These are phyloP conservation scores for Candida maesae DNA, from an alignment of 805 yeast genomes.

Conservation along the genomic window DNA sequence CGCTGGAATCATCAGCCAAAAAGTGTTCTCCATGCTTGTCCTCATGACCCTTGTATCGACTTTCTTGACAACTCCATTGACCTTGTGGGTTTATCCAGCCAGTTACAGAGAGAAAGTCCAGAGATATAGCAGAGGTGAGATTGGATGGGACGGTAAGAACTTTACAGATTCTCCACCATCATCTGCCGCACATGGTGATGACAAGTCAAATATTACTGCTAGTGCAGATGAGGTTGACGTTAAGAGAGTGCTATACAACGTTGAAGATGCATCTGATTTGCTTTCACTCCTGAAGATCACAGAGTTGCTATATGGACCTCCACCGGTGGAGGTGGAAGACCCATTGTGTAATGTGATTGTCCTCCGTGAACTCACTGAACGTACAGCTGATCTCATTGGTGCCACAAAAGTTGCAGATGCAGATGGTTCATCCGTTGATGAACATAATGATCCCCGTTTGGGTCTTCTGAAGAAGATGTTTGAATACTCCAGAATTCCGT, in stretches of 20 bases:
- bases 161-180: slow-evolving; percentile 14
- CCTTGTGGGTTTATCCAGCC: slow-evolving; percentile 58
- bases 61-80: slow-evolving; percentile 74
- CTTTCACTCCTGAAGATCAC: slow-evolving; percentile 22
- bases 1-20: slow-evolving; percentile 61
- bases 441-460: slow-evolving; percentile 22
- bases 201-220: slow-evolving; percentile 13
- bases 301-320: slow-evolving; percentile 28
- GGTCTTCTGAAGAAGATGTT: slow-evolving; percentile 35
- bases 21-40: slow-evolving; percentile 74
- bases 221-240: slow-evolving; percentile 11
- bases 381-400: slow-evolving; percentile 67
- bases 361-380: slow-evolving; percentile 55
- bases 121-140: slow-evolving; percentile 25
- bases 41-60: slow-evolving; percentile 80
- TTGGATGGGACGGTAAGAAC: slow-evolving; percentile 30
- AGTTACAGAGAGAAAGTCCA: slow-evolving; percentile 51
- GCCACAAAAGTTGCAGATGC: slow-evolving; percentile 45
- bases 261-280: slow-evolving; percentile 23
- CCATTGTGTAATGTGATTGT: slow-evolving; percentile 47
- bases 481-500: slow-evolving; percentile 40
- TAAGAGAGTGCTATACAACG: slow-evolving; percentile 22
- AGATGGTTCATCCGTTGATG: slow-evolving; percentile 23
- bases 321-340: slow-evolving; percentile 19
- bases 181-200: neutral